Percentiles rank a stretch among this genome's conserved stretches.
Evolutionary conservation across 2,329 filamentous ascomycete genomes (phyloP).

Genomic region (Aphanocladium album): DNA sequence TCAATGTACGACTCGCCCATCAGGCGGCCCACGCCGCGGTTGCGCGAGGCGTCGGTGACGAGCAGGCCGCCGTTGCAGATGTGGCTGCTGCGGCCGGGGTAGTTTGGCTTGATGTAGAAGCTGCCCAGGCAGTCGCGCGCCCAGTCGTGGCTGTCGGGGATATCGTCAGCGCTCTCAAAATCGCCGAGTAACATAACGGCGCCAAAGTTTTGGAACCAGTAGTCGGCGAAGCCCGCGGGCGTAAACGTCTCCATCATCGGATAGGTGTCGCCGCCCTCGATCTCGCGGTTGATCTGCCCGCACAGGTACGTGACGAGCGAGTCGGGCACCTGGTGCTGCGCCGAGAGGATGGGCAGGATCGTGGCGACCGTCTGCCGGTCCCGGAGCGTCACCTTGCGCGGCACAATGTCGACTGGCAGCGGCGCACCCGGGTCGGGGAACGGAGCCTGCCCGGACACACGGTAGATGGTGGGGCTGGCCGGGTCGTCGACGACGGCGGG

Average conservation of each 20-base stretch:
- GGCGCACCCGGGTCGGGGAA: constrained; percentile 56
- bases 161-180: constrained; percentile 57
- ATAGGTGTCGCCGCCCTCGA: constrained; percentile 88
- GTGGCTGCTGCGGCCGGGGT: constrained; percentile 84
- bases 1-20: constrained; percentile 75
- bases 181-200: constrained; percentile 82
- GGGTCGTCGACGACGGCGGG: constrained; percentile 77
- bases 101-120: constrained; percentile 94
- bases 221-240: constrained; percentile 68
- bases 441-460: constrained; percentile 60
- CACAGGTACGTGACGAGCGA: constrained; percentile 72
- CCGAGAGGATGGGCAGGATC: constrained; percentile 73
- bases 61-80: constrained; percentile 82
- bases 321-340: constrained; percentile 64
- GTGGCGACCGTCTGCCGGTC: constrained; percentile 82
- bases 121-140: constrained; percentile 76
- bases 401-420: constrained; percentile 63
- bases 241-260: constrained; percentile 76
- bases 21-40: constrained; percentile 67
- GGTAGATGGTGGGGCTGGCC: constrained; percentile 63
- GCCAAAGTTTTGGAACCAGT: constrained; percentile 90
- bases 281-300: constrained; percentile 82
- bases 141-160: constrained; percentile 64
- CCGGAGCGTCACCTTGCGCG: constrained; percentile 74
- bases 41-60: constrained; percentile 67